These are phyloP conservation scores for Salisapilia sapeloensis DNA, from an alignment of 352 stramenopile species.

Conservation along the genomic window DNA sequence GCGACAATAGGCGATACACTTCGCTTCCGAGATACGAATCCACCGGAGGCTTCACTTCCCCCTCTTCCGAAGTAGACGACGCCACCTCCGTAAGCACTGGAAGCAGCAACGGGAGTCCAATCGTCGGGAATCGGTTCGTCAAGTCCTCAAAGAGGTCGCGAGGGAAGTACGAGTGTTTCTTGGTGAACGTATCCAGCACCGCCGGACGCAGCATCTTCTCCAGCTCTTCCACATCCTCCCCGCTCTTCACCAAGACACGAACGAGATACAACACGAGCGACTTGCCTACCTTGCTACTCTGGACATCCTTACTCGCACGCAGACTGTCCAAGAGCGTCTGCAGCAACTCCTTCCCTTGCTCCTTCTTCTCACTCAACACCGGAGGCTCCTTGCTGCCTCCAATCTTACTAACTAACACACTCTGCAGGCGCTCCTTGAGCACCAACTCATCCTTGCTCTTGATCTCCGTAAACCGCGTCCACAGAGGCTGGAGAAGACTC, in stretches of 20 bases:
- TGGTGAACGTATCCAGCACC: slow-evolving; percentile 47
- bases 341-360: slow-evolving; percentile 14
- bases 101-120: slow-evolving; percentile 35
- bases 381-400: slow-evolving; percentile 34
- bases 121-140: slow-evolving; percentile 22
- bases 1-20: slow-evolving; percentile 51
- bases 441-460: slow-evolving; percentile 44
- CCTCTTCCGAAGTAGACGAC: slow-evolving; percentile 5
- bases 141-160: slow-evolving; percentile 53
- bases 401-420: slow-evolving; percentile 50
- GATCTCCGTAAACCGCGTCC: slow-evolving; percentile 28
- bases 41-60: slow-evolving; percentile 12
- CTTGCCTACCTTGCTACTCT: slow-evolving; percentile 34
- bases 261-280: slow-evolving; percentile 41
- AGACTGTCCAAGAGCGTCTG: slow-evolving; percentile 20
- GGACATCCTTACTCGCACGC: slow-evolving; percentile 40
- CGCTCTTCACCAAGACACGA: slow-evolving; percentile 16
- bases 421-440: slow-evolving; percentile 53
- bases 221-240: slow-evolving; percentile 1
- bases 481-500: slow-evolving; percentile 39
- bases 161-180: slow-evolving; percentile 72
- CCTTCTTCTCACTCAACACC: slow-evolving; percentile 5
- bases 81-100: slow-evolving; percentile 27
- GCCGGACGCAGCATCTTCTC: slow-evolving; percentile 12
- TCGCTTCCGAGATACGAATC: slow-evolving; percentile 71